Conservation (phyloP, 2,329 filamentous ascomycete genomes). For the Aspergillus carbonarius region DNA sequence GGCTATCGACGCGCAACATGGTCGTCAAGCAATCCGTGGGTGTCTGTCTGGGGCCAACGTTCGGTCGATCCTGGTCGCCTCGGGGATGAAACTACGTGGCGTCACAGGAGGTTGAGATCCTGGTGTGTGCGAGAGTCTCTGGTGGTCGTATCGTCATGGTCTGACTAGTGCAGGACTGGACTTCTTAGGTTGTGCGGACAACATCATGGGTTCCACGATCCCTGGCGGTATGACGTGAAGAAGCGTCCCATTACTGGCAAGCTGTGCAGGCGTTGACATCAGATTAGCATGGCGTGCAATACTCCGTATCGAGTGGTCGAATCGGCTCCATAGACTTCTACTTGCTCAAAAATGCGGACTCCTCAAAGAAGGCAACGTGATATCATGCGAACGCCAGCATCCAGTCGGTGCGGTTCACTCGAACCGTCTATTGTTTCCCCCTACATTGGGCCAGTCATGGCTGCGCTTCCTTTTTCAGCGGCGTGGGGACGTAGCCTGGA, state of each 20-base stretch:
- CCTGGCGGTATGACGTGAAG: slow-evolving; percentile 1
- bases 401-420: background rate
- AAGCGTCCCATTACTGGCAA: background rate
- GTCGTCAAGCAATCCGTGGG: background rate
- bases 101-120: background rate
- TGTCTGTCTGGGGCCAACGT: background rate
- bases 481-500: background rate
- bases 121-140: background rate
- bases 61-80: background rate
- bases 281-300: background rate
- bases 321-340: background rate
- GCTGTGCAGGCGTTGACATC: background rate
- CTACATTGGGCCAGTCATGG: background rate
- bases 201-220: slow-evolving; percentile 1
- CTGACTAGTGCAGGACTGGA: background rate
- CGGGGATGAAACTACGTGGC: background rate
- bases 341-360: background rate
- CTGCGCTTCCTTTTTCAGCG: background rate
- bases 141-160: background rate
- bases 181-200: background rate
- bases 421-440: background rate
- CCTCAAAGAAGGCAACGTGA: background rate
- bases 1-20: too few species aligned
- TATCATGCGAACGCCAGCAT: background rate
- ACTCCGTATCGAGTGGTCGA: background rate